Base-by-base conservation (phyloP, 257 asterid species). In the Cruciata laevipes region DNA sequence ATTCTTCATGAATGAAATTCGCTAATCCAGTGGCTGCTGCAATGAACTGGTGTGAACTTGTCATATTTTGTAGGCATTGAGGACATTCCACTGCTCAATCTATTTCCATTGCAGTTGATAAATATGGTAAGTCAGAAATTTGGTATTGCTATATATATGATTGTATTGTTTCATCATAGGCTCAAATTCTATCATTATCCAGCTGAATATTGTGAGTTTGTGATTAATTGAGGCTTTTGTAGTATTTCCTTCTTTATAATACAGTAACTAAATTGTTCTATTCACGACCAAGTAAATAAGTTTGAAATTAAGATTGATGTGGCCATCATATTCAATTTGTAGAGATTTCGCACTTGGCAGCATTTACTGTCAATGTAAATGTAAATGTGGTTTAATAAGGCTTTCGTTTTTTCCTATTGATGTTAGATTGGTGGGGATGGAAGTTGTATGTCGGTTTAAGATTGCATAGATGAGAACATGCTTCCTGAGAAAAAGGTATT, bases 81-180 rank as follows among this genome's bases (percentile, higher is more conserved):
- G 31, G 24, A 63, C 55, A 17, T 62, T 51, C 56, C 37, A 16
- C 52, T 16, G 25, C 20, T 49, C 49, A 37, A 35, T 27, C 72
- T 0, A 27, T 47, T 47, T 58, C 62, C 63, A 53, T 69, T 70
- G 42, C 40, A 11, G 35, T 31, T 37, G 24, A 74, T 73, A 71
- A 69, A 69, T 42, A 55, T 65, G 81, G 81, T 77, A 77, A 60
- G 81, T 33, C 64, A 32, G 33, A 32, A 42, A 18, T 32, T 6
- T 25, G 25, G 51, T 42, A 42, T 2, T 42, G 4, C 51, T 42
- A 42, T 12, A 42, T 42, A 42, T 12, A 42, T 10, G 14, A 13
- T 9, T 40, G 3, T 40, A 10, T 1, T 40, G 5, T 40, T 11
- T 40, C 16, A 40, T 11, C 16, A 9, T 40, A 12, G 49, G 16